phyloP scores from a whole-genome alignment of 768 basidiomycete genomes.

The Pisolithus tinctorius region DNA sequence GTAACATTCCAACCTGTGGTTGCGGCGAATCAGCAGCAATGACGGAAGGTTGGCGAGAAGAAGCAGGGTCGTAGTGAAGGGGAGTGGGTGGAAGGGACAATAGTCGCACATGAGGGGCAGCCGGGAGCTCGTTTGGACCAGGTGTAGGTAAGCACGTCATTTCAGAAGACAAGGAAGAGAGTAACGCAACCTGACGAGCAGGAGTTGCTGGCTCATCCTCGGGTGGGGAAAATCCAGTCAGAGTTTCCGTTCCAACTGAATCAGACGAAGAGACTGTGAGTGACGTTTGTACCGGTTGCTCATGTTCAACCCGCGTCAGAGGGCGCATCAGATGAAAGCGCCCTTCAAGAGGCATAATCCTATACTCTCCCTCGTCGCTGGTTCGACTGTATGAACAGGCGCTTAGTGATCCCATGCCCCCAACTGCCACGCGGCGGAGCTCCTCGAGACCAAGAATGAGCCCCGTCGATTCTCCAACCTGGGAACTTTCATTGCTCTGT shows the following conservation, averaged over 20 bases:
- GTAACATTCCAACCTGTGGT: slow-evolving; percentile 25
- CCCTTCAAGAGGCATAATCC: slow-evolving; percentile 78
- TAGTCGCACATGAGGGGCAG: slow-evolving; percentile 47
- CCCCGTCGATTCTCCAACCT: slow-evolving; percentile 1
- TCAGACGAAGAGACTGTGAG: slow-evolving; percentile 8
- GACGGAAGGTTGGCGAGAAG: slow-evolving; percentile 12
- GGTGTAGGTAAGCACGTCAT: slow-evolving; percentile 58
- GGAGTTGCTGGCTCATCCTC: slow-evolving; percentile 32
- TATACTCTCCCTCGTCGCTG: slow-evolving; percentile 64
- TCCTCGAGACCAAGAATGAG: slow-evolving; percentile 36
- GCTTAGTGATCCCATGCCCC: slow-evolving; percentile 19
- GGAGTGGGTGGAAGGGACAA: slow-evolving; percentile 43
- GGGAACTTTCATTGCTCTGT: not conserved
- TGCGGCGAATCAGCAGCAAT: slow-evolving; percentile 17
- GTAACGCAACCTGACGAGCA: slow-evolving; percentile 21
- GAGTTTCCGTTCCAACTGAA: slow-evolving; percentile 13
- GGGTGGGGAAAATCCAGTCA: slow-evolving; percentile 2
- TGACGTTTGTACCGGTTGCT: slow-evolving; percentile 1
- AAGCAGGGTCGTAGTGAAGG: slow-evolving; percentile 14
- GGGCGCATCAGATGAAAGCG: slow-evolving; percentile 79
- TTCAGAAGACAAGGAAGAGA: slow-evolving; percentile 29
- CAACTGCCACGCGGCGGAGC: slow-evolving; percentile 28
- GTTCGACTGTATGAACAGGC: slow-evolving; percentile 4
- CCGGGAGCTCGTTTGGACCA: slow-evolving; percentile 52
- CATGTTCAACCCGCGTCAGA: slow-evolving; percentile 18